A percentile compares a stretch with the other conserved stretches of the same genome.
Conservation (phyloP, 2,329 filamentous ascomycete genomes). For the Trichoderma sp. region DNA sequence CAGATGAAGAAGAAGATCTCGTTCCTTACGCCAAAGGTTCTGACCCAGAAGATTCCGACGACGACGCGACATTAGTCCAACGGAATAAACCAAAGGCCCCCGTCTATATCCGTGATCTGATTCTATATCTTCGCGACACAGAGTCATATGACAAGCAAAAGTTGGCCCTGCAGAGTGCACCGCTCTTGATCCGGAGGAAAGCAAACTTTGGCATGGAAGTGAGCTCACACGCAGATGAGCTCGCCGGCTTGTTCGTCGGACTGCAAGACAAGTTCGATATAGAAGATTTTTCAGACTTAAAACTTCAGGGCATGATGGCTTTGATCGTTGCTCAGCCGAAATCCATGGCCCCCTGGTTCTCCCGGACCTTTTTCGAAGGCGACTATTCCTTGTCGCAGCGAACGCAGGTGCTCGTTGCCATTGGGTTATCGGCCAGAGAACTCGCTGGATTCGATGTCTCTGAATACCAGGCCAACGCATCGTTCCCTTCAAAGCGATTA, state of each 20-base stretch:
- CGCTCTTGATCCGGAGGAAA: slow-evolving; percentile 81
- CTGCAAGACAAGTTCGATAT: slow-evolving; percentile 84
- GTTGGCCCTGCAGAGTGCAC: slow-evolving; percentile 73
- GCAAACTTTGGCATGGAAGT: slow-evolving; percentile 86
- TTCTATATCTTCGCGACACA: slow-evolving; percentile 72
- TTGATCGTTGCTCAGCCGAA: slow-evolving; percentile 72
- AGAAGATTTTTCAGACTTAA: slow-evolving; percentile 70
- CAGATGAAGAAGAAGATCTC: slow-evolving; percentile 60
- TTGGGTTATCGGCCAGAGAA: slow-evolving; percentile 81
- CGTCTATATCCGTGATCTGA: slow-evolving; percentile 85
- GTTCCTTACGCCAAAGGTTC: slow-evolving; percentile 80
- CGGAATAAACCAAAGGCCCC: slow-evolving; percentile 80
- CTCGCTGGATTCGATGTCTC: slow-evolving; percentile 71
- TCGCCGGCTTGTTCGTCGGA: slow-evolving; percentile 73
- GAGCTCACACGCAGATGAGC: slow-evolving; percentile 74
- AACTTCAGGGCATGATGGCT: slow-evolving; percentile 78
- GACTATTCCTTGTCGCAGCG: slow-evolving; percentile 88
- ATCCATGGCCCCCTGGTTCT: slow-evolving; percentile 79
- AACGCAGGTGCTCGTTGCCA: slow-evolving; percentile 73
- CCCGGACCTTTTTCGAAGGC: slow-evolving; percentile 81
- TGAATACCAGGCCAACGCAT: slow-evolving; percentile 45
- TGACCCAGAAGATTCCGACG: slow-evolving; percentile 87
- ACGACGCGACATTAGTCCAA: slow-evolving; percentile 83
- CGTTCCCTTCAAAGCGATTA: slow-evolving; percentile 79
- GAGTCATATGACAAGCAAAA: slow-evolving; percentile 84